Evolutionary conservation across 2,329 filamentous ascomycete genomes (phyloP), one percentile per base, ranked within the genome.

Genomic region (Aspergillus sp.): DNA sequence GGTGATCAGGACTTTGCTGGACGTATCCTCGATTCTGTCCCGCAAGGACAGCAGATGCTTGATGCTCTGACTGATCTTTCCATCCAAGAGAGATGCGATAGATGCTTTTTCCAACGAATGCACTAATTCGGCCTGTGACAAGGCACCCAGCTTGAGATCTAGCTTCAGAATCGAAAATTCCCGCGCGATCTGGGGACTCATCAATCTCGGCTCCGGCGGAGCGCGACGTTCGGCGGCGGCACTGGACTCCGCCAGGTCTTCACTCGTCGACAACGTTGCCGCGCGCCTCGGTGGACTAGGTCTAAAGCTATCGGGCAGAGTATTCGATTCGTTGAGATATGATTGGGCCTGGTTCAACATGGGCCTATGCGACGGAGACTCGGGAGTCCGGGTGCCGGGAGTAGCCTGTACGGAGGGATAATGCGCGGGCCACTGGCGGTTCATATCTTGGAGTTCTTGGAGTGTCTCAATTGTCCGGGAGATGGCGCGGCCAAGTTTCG

Each of bases 131-230:
- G 89, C 82, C 66, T 97, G 94, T 55, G 91, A 88, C 46, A 96
- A 71, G 5, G 88, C 80, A 30, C 93, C 92, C 50, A 99, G 81
- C 74, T 96, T 96, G 52, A 99, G 76, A 69, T 99, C 94, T 56
- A 99, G 78, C 74, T 97, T 99, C 59, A 99, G 75, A 30, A 99
- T 87, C 0, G 93, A 97, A 63, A 97, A 96, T 65, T 99, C 92
- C 60, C 96, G 90, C 3, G 92, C 90, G 57, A 97, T 91, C 71
- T 97, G 90, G 26, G 91, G 90, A 1, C 90, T 90, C 55, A 97
- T 87, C 20, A 99, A 79, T 58, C 94, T 82, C 13, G 93, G 93
- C 66, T 95, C 91, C 9, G 82, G 71, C 3, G 74, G 70, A 33
- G 78, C 68, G 56, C 85, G 84, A 50, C 76, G 78, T 61, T 89